Base-by-base conservation (phyloP, 2,329 filamentous ascomycete species). In the Aspergillus sp. region DNA sequence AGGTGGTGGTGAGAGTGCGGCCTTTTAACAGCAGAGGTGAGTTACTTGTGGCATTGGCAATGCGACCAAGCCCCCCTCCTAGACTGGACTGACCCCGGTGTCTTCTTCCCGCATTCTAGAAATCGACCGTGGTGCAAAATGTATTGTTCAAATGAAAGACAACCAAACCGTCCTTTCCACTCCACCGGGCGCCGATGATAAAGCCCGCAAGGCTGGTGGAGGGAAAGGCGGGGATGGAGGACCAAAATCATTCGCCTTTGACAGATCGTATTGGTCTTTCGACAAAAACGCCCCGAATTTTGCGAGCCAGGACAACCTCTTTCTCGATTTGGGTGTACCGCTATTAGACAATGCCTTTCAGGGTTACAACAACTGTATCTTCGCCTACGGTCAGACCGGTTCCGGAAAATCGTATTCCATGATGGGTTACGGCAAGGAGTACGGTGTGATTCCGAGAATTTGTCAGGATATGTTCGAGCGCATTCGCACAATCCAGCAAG, bases 291-390 rank as follows among this genome's bases (percentile, higher is more conserved):
- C 92, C 67, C 78, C 86, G 1, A 89, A 91, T 76, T 99, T 93
- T 76, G 94, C 95, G 48, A 92, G 91, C 17, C 95, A 99, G 76
- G 90, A 94, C 62, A 86, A 95, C 72, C 83, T 99, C 17, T 96
- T 97, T 76, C 84, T 88, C 57, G 95, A 98, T 74, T 80, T 99
- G 64, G 95, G 95, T 64, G 87, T 88, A 68, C 95, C 95, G 56
- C 84, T 99, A 60, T 85, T 99, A 67, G 94, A 99, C 80, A 99
- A 99, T 85, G 95, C 95, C 17, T 99, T 99, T 74, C 88, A 94
- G 72, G 95, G 95, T 48, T 99, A 98, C 82, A 98, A 99, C 83
- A 99, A 98, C 78, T 99, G 95, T 83, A 99, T 99, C 73, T 99
- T 99, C 75, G 95, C 95, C 13, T 99, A 99, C 74, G 95, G 95